Conservation (phyloP, 1,139 yeast species). For the Lodderomyces theae region DNA sequence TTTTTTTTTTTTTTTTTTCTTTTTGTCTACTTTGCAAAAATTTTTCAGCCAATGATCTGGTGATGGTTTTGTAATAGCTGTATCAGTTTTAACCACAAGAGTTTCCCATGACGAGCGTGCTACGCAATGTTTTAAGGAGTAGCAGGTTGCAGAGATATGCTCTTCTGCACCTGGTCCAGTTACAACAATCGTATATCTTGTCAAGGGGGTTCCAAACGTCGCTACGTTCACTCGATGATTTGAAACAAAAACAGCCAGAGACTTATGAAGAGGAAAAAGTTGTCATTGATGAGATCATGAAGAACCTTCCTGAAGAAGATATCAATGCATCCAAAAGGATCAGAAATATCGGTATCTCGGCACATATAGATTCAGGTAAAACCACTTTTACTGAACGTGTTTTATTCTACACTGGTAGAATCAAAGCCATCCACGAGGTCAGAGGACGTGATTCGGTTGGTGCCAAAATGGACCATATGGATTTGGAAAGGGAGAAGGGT, state of each 20-base stretch:
- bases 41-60: constrained; percentile 4
- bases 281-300: constrained; percentile 57
- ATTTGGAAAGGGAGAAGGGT: constrained; percentile 93
- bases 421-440: constrained; percentile 96
- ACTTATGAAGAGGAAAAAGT: constrained; percentile 73
- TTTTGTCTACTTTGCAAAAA: constrained; percentile 2
- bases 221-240: neutral
- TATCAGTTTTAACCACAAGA: too few species aligned
- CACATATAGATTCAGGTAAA: constrained; percentile 85
- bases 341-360: constrained; percentile 96
- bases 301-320: constrained; percentile 59
- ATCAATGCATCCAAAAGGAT: constrained; percentile 50
- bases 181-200: neutral
- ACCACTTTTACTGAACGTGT: constrained; percentile 96
- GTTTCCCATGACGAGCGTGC: constrained; percentile 14
- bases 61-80: neutral
- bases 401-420: constrained; percentile 91
- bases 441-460: constrained; percentile 98
- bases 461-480: constrained; percentile 93
- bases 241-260: constrained; percentile 17
- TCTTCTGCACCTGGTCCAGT: constrained; percentile 1
- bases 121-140: constrained; percentile 14
- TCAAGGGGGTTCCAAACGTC: constrained; percentile 13
- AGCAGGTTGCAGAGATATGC: neutral
- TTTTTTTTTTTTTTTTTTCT: too few species aligned